Evolutionary conservation across 495 filamentous ascomycete species (phyloP).

Genomic region (Aspergillus haitiensis): DNA sequence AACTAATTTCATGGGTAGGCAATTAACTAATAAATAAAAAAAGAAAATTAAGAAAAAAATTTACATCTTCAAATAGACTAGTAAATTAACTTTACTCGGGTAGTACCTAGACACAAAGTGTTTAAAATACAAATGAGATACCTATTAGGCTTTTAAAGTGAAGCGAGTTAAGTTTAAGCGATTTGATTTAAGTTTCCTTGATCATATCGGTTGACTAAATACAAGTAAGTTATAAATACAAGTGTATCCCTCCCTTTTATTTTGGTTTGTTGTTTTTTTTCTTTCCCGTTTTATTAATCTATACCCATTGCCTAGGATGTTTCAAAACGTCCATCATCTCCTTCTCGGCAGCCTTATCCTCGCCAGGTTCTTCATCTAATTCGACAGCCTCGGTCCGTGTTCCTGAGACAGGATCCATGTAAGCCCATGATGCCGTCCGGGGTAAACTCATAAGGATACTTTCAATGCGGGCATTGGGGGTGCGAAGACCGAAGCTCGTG

Average conservation of each 20-base stretch:
- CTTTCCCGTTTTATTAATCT: constrained; percentile 11
- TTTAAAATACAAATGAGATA: too few relatives aligned
- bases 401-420: constrained; percentile 73
- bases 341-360: constrained; percentile 56
- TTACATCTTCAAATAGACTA: too few relatives aligned
- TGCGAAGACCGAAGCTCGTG: constrained; percentile 91
- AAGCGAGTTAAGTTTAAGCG: too few relatives aligned
- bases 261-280: neutral
- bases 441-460: constrained; percentile 98
- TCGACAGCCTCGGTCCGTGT: constrained; percentile 42
- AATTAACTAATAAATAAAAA: too few relatives aligned
- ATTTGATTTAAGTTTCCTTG: too few relatives aligned
- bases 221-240: constrained; percentile 9
- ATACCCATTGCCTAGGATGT: constrained; percentile 90
- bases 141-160: too few relatives aligned
- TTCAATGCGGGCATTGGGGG: constrained; percentile 87
- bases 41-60: too few relatives aligned
- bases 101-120: too few relatives aligned
- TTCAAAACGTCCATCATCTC: constrained; percentile 78
- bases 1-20: too few relatives aligned
- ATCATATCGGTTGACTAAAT: neutral
- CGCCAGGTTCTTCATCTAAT: constrained; percentile 40
- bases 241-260: too few relatives aligned
- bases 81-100: too few relatives aligned
- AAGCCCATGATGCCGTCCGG: constrained; percentile 88